A percentile compares a stretch with the other conserved stretches of the same genome.
Conservation (phyloP, 495 filamentous ascomycete genomes). For the Tirmania nivea region DNA sequence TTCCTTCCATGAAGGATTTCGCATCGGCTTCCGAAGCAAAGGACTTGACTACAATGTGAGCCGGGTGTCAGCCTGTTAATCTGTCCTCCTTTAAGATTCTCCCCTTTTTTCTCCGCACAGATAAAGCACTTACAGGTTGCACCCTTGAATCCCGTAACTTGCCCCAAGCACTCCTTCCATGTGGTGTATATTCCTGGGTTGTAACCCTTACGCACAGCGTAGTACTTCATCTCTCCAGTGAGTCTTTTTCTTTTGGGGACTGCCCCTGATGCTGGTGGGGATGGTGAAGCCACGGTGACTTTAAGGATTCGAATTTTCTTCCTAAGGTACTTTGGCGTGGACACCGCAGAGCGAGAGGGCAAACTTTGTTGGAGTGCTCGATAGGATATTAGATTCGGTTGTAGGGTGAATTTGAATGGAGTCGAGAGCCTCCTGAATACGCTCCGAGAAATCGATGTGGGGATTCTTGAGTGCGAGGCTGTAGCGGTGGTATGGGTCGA, state of each 20-base stretch:
- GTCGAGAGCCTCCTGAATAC: too few species aligned
- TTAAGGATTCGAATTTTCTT: neutral
- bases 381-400: too few species aligned
- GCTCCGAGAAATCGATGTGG: too few species aligned
- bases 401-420: too few species aligned
- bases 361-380: too few species aligned
- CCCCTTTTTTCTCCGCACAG: neutral
- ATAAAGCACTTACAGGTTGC: conserved; percentile 42
- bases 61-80: conserved; percentile 5
- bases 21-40: conserved; percentile 61
- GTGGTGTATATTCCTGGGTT: conserved; percentile 69
- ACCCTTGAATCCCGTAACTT: conserved; percentile 68
- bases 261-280: neutral
- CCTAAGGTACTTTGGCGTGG: too few species aligned
- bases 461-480: too few species aligned
- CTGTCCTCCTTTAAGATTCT: neutral
- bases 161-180: conserved; percentile 61
- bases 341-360: too few species aligned
- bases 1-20: conserved; percentile 48
- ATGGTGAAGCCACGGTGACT: neutral
- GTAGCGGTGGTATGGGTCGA: too few species aligned
- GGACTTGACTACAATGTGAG: conserved; percentile 43
- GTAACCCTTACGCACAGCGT: conserved; percentile 60
- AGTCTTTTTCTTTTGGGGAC: conserved; percentile 38
- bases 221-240: conserved; percentile 44